Percentiles rank a stretch among this genome's conserved stretches.
Evolutionary conservation across 805 yeast species (phyloP).

Genomic region (Metschnikowia chrysomelidarum): DNA sequence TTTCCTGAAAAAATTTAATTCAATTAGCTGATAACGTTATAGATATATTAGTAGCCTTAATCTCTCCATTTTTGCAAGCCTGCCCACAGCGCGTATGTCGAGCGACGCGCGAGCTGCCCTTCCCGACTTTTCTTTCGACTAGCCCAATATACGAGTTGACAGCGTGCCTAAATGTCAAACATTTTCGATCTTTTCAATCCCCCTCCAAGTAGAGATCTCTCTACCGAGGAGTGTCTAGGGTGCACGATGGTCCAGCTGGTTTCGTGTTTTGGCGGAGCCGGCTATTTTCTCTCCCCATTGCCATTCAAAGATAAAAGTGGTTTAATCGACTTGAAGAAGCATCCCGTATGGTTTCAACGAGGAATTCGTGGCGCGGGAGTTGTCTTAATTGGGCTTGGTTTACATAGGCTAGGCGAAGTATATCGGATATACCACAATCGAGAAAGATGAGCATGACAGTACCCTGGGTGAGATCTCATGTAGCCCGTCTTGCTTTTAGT

Average conservation of each 20-base stretch:
- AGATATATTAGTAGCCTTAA: no score
- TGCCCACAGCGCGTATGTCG: no score
- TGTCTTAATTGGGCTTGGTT: constrained; percentile 53
- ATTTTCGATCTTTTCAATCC: constrained; percentile 54
- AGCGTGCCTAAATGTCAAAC: constrained; percentile 46
- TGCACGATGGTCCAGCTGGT: constrained; percentile 67
- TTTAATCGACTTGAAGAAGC: constrained; percentile 28
- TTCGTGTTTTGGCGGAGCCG: constrained; percentile 59
- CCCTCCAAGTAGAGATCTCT: constrained; percentile 41
- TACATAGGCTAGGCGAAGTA: constrained; percentile 61
- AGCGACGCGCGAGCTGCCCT: no score
- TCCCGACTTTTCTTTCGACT: no score
- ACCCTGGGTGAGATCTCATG: no score
- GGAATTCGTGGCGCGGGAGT: constrained; percentile 54
- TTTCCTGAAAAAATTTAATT: no score
- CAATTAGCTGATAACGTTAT: no score
- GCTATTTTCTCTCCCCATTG: constrained; percentile 55
- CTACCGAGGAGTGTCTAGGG: constrained; percentile 56
- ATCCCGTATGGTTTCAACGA: constrained; percentile 63
- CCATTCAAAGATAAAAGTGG: constrained; percentile 50
- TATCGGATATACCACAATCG: constrained; percentile 20
- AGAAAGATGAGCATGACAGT: no score
- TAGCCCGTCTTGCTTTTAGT: no score
- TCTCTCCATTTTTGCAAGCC: no score
- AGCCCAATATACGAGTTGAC: no score